Conservation (phyloP, 129 eudicot species). For the Gnaphalium uliginosum region DNA sequence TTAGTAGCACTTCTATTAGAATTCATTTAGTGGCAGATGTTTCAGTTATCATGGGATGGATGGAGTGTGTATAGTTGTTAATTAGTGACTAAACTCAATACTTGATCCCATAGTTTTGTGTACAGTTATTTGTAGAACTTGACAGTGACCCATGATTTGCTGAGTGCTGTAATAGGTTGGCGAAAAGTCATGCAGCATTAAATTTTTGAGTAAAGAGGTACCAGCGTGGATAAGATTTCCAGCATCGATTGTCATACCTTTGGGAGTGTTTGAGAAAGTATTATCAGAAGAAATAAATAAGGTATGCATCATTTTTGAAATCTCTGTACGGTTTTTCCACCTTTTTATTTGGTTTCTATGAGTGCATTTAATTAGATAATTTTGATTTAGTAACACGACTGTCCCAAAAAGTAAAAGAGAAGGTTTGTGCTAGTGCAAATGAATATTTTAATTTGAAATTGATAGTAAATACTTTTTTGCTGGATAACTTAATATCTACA, state of each 20-base stretch:
- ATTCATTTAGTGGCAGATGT: neutral
- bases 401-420: neutral
- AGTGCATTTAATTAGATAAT: neutral
- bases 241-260: conserved; percentile 45
- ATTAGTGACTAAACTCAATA: neutral
- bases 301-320: conserved; percentile 28
- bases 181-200: conserved; percentile 51
- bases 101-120: neutral
- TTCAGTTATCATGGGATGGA: neutral
- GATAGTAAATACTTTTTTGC: too few relatives aligned
- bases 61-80: neutral
- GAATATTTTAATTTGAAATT: neutral
- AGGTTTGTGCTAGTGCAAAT: neutral
- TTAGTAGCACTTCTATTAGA: neutral
- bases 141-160: neutral
- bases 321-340: neutral
- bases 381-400: neutral
- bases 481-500: too few relatives aligned
- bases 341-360: neutral
- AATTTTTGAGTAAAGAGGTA: conserved; percentile 42
- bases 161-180: conserved; percentile 42
- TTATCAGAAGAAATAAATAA: conserved; percentile 53
- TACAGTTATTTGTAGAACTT: neutral
- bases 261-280: conserved; percentile 48
- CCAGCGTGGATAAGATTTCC: conserved; percentile 52